Percentiles rank a stretch among this genome's conserved stretches.
These are phyloP conservation scores for Aspergillus felis DNA, from an alignment of 2,329 filamentous ascomycete species.

Conservation along the genomic window DNA sequence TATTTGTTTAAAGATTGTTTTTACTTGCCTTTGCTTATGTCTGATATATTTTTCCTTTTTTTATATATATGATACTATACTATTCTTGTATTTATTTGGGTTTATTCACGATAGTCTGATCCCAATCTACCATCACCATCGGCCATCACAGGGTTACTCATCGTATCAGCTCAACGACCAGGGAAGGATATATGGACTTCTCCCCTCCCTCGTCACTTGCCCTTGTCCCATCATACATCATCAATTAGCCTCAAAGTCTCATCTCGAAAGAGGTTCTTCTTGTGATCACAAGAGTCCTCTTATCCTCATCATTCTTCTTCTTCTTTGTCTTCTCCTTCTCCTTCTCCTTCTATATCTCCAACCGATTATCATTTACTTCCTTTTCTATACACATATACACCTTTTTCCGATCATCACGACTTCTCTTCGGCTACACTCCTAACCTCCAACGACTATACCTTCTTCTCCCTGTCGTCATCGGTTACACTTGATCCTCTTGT, in stretches of 20 bases:
- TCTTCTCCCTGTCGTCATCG: background rate
- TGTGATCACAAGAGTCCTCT: conserved; percentile 12
- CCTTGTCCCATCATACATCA: conserved; percentile 10
- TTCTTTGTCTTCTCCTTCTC: background rate
- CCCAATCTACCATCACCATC: background rate
- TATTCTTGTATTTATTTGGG: background rate
- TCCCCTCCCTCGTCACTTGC: conserved; percentile 17
- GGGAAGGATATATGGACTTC: conserved; percentile 14
- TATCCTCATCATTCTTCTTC: conserved; percentile 1
- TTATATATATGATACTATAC: background rate
- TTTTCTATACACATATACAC: conserved; percentile 9
- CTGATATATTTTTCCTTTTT: background rate
- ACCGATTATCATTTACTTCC: conserved; percentile 10
- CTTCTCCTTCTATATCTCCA: conserved; percentile 2
- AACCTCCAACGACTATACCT: background rate
- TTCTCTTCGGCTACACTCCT: conserved; percentile 1
- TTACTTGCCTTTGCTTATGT: background rate
- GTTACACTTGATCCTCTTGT: background rate
- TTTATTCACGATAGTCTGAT: background rate
- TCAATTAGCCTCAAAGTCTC: conserved; percentile 11
- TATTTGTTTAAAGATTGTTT: background rate
- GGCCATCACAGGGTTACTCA: background rate
- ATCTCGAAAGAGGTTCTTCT: conserved; percentile 5
- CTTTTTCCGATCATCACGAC: conserved; percentile 4
- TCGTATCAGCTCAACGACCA: background rate